phyloP scores from a whole-genome alignment of 371 early-diverging fungal genomes.

The Mucor mucedo region DNA sequence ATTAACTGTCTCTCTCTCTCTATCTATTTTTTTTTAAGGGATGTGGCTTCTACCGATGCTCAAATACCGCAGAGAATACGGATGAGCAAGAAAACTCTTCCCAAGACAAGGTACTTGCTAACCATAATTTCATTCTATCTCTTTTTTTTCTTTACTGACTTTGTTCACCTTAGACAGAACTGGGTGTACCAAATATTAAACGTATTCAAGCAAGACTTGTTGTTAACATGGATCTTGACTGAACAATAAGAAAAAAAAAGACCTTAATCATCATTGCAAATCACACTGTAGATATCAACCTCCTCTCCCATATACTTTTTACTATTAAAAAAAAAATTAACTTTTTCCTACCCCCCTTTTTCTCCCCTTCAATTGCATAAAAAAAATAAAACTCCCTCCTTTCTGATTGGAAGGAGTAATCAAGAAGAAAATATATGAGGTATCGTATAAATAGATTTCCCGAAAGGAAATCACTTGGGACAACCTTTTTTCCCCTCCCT shows the following conservation, averaged over 20 bases:
- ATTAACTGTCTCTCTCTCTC: background rate
- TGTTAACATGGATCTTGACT: conserved; percentile 3
- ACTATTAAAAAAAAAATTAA: too few species aligned
- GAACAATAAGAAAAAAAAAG: background rate
- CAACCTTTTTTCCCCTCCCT: background rate
- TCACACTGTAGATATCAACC: background rate
- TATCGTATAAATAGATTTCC: conserved; percentile 13
- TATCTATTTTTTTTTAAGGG: conserved; percentile 17
- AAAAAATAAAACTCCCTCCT: too few species aligned
- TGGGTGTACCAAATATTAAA: conserved; percentile 40
- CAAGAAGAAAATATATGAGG: background rate
- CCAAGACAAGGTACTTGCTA: conserved; percentile 9
- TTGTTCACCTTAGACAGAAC: conserved; percentile 26
- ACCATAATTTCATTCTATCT: background rate
- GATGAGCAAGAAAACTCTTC: background rate
- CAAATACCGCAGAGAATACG: conserved; percentile 8
- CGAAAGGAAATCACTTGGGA: conserved; percentile 1
- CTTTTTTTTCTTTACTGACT: background rate
- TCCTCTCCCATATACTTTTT: too few species aligned
- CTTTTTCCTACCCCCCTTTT: too few species aligned
- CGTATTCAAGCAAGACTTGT: conserved; percentile 24
- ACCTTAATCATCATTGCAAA: too few species aligned
- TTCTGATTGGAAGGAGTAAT: background rate
- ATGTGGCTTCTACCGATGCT: conserved; percentile 41
- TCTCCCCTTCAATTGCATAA: too few species aligned